Base-by-base conservation (phyloP, 352 stramenopile species). In the Blastocystis sp. region DNA sequence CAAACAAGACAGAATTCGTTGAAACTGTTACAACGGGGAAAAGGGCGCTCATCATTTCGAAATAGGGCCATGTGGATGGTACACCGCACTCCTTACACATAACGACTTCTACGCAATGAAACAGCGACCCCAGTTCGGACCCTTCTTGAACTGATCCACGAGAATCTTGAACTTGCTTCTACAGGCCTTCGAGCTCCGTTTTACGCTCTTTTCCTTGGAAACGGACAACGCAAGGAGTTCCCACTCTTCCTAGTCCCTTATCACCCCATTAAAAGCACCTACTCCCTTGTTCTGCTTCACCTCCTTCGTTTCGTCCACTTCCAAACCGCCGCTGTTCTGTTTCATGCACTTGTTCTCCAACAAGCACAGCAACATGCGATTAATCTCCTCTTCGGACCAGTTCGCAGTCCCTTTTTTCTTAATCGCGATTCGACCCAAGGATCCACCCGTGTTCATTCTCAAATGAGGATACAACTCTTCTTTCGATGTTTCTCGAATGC, bases 351-450 rank as follows among this genome's bases (percentile, higher is more conserved):
- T 40, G 23, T 71, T 71, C 38, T 71, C 45, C 19, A 71, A 52
- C 38, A 71, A 21, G 64, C 64, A 11, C 19, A 71, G 21, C 14
- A 71, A n/a, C 64, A 71, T 7, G 2, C 23, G 38, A 21, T 45
- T 40, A 40, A 71, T 71, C 9, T 71, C 64, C 64, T 71, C 64
- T 4, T 71, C n/a, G 11, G 64, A 71, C 64, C 64, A 71, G n/a
- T 71, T 23, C 1, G 17, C 64, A 4, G 23, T 71, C n/a, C 64
- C 64, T 23, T 71, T 71, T 52, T 23, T 40, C 23, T 71, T 71
- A 9, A 19, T 9, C 45, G 2, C 17, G 19, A 23, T 4, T 71
- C 64, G 1, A 14, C 23, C 45, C 38, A 40, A 40, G 38, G 64
- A 71, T 14, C 48, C 14, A 14, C 48, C 23, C 9, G n/a, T 41